Base-by-base conservation (phyloP, 257 asterid species). In the Echium plantagineum region DNA sequence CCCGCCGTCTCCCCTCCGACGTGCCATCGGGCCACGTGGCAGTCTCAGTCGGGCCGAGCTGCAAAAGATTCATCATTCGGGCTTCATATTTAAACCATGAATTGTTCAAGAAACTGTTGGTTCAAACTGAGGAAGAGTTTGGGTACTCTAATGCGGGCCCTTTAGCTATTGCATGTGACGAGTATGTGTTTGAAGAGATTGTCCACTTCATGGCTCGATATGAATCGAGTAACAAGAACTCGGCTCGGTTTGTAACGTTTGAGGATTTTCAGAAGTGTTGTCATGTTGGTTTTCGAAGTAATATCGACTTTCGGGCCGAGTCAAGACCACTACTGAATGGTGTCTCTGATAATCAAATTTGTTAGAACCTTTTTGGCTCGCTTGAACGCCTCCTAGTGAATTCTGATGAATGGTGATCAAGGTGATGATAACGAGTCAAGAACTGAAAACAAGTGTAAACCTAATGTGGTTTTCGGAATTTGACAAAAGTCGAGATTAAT, bases 21-120 rank as follows among this genome's bases (percentile, higher is more conserved):
- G 79, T 82, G 17, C 86, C 89, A 0, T 58, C 81, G 0, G 89
- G 86, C 2, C 86, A 82, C 52, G 71, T 82, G 58, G 89, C 82
- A 7, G 63, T 82, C 9, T 31, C 66, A 1, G 84, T 82, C 1
- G 89, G 89, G 0, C 21, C 66, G 0, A 63, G 57, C 21, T 62
- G 66, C 58, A 75, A 66, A 28, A 60, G 86, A 58, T 82, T 77
- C 21, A 70, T 82, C 0, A 77, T 80, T 46, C 84, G 77, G 6
- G 68, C 89, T 0, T 54, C 80, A 35, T 69, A 77, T 64, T 68
- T 82, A 58, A 82, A 82, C 68, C 84, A 82, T 42, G 79, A 82
- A 0, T 60, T 80, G 58, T 82, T 82, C 60, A 75, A 65, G 72
- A 74, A 72, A 59, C 74, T 82, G 1, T 58, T 82, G 66, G 24